Conservation (phyloP, 1,139 yeast species). For the Hyphopichia buzzinii region DNA sequence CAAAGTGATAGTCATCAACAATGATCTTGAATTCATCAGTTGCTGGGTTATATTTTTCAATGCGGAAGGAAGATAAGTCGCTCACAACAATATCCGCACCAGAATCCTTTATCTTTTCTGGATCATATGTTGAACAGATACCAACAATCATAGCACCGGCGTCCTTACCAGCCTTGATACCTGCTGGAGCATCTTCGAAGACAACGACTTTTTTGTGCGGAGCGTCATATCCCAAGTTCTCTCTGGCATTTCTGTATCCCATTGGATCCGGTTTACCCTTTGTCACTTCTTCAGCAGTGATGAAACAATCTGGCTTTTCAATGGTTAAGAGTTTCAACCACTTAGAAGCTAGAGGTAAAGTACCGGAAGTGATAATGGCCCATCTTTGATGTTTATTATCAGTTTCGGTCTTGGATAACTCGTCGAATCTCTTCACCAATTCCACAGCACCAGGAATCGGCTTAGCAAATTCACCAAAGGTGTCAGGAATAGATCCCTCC, state of each 20-base stretch:
- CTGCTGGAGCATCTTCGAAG: slow-evolving; percentile 16
- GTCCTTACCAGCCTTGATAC: slow-evolving; percentile 14
- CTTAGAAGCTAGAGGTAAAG: slow-evolving; percentile 15
- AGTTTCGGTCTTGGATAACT: slow-evolving; percentile 9
- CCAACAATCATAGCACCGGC: slow-evolving; percentile 17
- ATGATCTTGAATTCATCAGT: slow-evolving; percentile 14
- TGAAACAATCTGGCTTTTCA: slow-evolving; percentile 15
- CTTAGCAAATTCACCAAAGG: slow-evolving; percentile 13
- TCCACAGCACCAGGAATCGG: slow-evolving; percentile 16
- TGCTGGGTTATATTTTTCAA: slow-evolving; percentile 11
- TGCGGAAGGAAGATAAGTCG: slow-evolving; percentile 12
- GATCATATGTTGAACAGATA: slow-evolving; percentile 14
- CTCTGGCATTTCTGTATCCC: slow-evolving; percentile 14
- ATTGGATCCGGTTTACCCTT: slow-evolving; percentile 16
- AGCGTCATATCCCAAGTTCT: slow-evolving; percentile 13
- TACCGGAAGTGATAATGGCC: slow-evolving; percentile 16
- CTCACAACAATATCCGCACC: slow-evolving; percentile 16
- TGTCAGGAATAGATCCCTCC: slow-evolving; percentile 15
- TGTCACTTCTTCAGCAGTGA: slow-evolving; percentile 14
- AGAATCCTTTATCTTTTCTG: slow-evolving; percentile 12
- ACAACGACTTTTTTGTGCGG: slow-evolving; percentile 15
- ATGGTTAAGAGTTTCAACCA: slow-evolving; percentile 14
- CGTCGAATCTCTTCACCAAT: slow-evolving; percentile 11
- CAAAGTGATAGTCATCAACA: slow-evolving; percentile 12
- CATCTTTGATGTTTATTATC: slow-evolving; percentile 14